These are phyloP conservation scores for Ganoderma resinaceum DNA, from an alignment of 1,284 basidiomycete species.

Conservation along the genomic window DNA sequence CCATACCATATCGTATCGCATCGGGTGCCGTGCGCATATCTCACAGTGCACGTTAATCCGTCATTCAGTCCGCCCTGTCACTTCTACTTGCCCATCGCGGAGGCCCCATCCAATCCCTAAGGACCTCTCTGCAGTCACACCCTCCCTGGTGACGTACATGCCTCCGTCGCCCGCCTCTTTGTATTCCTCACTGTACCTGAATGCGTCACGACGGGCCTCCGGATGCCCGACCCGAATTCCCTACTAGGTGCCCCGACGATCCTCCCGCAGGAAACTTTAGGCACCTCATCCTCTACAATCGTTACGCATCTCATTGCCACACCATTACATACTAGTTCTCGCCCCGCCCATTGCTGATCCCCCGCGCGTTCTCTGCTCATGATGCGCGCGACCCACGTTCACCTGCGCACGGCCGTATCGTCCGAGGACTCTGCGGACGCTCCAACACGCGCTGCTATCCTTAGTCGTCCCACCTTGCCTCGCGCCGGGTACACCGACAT, in stretches of 20 bases:
- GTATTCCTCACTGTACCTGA: constrained; percentile 12
- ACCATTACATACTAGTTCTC: constrained; percentile 6
- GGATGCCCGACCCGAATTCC: constrained; percentile 17
- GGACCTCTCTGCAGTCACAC: constrained; percentile 3
- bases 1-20: constrained; percentile 14
- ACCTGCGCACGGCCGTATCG: background rate
- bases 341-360: constrained; percentile 9
- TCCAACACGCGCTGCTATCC: background rate
- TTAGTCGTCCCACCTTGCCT: background rate
- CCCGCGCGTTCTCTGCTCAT: background rate
- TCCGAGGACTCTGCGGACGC: background rate
- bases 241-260: constrained; percentile 15
- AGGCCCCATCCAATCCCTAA: constrained; percentile 1
- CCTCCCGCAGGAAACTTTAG: constrained; percentile 1
- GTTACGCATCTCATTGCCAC: constrained; percentile 6
- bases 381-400: background rate
- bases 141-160: background rate
- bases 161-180: constrained; percentile 3
- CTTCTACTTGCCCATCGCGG: constrained; percentile 8
- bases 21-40: background rate
- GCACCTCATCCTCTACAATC: constrained; percentile 12
- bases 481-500: background rate
- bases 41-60: constrained; percentile 4
- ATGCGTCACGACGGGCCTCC: constrained; percentile 9
- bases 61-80: background rate